Conservation (phyloP, 1,284 basidiomycete genomes). For the Apiotrichum gracile region DNA sequence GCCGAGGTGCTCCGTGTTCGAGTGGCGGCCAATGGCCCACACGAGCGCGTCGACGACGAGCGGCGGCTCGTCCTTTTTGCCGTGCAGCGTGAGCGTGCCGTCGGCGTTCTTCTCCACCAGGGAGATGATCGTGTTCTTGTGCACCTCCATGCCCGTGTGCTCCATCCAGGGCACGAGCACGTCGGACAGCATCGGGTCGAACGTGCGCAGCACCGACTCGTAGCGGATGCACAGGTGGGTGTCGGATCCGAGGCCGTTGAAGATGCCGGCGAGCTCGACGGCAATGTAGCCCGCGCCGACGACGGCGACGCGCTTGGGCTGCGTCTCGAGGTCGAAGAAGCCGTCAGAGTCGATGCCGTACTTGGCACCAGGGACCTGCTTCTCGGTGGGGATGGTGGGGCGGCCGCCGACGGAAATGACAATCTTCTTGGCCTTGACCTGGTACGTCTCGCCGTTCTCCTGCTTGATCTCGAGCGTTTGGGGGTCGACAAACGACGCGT, state of each 20-base stretch:
- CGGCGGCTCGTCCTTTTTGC: conserved; percentile 60
- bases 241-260: conserved; percentile 79
- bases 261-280: conserved; percentile 85
- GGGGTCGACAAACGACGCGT: conserved; percentile 64
- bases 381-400: conserved; percentile 73
- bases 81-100: conserved; percentile 60
- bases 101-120: conserved; percentile 68
- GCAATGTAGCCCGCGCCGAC: conserved; percentile 97
- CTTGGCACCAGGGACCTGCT: conserved; percentile 77
- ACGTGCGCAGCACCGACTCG: conserved; percentile 83
- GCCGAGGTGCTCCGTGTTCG: conserved; percentile 73
- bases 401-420: conserved; percentile 80
- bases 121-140: conserved; percentile 69
- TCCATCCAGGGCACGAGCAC: conserved; percentile 86
- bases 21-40: conserved; percentile 90
- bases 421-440: conserved; percentile 66
- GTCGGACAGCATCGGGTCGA: conserved; percentile 83
- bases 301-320: conserved; percentile 88
- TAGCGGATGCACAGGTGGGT: conserved; percentile 87
- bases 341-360: conserved; percentile 91
- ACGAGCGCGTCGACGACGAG: conserved; percentile 82
- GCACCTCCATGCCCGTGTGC: conserved; percentile 73
- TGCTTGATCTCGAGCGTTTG: conserved; percentile 63
- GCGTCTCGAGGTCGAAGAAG: conserved; percentile 86
- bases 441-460: conserved; percentile 59